Evolutionary conservation across 2,329 filamentous ascomycete genomes (phyloP).

Genomic region (Mariannaea elegans): DNA sequence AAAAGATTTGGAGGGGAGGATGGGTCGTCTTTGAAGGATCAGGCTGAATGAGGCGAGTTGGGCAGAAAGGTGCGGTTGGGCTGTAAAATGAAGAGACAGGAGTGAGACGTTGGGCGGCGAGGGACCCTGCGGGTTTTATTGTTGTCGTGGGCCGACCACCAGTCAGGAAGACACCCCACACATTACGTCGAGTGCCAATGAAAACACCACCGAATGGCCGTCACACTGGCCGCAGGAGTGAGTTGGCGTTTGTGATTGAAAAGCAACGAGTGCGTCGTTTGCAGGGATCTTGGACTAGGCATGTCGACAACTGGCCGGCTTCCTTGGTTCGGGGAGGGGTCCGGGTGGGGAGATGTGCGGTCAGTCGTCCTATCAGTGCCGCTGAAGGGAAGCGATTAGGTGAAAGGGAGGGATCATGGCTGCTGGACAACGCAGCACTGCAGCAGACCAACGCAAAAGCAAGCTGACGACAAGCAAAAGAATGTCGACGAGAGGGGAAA

Average conservation of each 20-base stretch:
- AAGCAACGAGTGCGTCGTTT: slow-evolving; percentile 37
- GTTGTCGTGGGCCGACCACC: slow-evolving; percentile 44
- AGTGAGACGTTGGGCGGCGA: slow-evolving; percentile 49
- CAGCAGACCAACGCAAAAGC: slow-evolving; percentile 44
- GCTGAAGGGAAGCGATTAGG: slow-evolving; percentile 41
- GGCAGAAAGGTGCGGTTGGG: slow-evolving; percentile 51
- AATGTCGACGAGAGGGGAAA: slow-evolving; percentile 24
- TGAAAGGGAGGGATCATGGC: slow-evolving; percentile 52
- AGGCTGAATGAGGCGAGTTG: slow-evolving; percentile 43
- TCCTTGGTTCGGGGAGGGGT: slow-evolving; percentile 50
- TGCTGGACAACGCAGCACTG: slow-evolving; percentile 58
- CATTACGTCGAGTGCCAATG: slow-evolving; percentile 33
- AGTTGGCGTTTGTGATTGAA: slow-evolving; percentile 54
- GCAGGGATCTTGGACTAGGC: slow-evolving; percentile 45
- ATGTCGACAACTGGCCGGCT: slow-evolving; percentile 47
- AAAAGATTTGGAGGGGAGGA: slow-evolving; percentile 34
- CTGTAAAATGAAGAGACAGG: slow-evolving; percentile 46
- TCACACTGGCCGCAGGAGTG: slow-evolving; percentile 59
- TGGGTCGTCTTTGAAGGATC: slow-evolving; percentile 37
- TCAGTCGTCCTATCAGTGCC: slow-evolving; percentile 55
- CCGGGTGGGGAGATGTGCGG: slow-evolving; percentile 48
- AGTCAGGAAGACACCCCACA: slow-evolving; percentile 37
- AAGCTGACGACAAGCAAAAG: slow-evolving; percentile 28
- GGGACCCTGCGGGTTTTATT: slow-evolving; percentile 62
- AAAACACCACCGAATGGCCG: slow-evolving; percentile 45